Percentiles rank a stretch among this genome's conserved stretches.
phyloP scores from a whole-genome alignment of 2,329 filamentous ascomycete genomes.

The Pezicula rhizophila region DNA sequence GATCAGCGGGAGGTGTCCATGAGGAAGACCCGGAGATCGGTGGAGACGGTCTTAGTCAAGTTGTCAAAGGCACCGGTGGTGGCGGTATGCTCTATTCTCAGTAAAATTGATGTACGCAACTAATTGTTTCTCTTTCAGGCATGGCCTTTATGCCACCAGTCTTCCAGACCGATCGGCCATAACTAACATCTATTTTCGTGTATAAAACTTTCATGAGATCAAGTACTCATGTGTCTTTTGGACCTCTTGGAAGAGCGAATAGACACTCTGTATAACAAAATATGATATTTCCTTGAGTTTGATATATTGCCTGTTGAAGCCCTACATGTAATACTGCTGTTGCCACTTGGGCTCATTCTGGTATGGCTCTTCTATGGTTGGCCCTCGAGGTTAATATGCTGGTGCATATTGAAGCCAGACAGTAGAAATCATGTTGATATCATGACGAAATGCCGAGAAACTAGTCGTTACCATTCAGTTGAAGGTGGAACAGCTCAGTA shows the following conservation, averaged over 20 bases:
- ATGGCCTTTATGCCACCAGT: constrained; percentile 31
- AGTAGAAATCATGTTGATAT: too few relatives aligned
- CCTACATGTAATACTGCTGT: too few relatives aligned
- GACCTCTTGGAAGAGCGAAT: not conserved
- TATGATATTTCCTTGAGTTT: too few relatives aligned
- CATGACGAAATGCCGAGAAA: too few relatives aligned
- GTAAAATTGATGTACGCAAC: not conserved
- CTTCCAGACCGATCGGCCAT: constrained; percentile 20
- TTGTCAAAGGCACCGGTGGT: constrained; percentile 17
- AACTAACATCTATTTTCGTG: not conserved
- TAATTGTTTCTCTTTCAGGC: constrained; percentile 14
- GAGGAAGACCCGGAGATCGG: constrained; percentile 13
- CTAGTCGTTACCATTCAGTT: too few relatives aligned
- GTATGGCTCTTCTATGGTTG: too few relatives aligned
- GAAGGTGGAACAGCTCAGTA: too few relatives aligned
- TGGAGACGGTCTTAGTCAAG: constrained; percentile 15
- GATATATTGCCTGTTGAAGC: too few relatives aligned
- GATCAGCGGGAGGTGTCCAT: constrained; percentile 53
- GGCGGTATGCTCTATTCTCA: constrained; percentile 17
- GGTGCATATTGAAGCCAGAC: too few relatives aligned
- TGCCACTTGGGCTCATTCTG: too few relatives aligned
- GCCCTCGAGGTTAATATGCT: too few relatives aligned
- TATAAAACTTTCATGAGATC: not conserved
- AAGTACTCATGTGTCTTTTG: not conserved
- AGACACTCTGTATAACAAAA: too few relatives aligned